Base-by-base conservation (phyloP, 2,329 filamentous ascomycete genomes). In the Aquanectria penicillioides region DNA sequence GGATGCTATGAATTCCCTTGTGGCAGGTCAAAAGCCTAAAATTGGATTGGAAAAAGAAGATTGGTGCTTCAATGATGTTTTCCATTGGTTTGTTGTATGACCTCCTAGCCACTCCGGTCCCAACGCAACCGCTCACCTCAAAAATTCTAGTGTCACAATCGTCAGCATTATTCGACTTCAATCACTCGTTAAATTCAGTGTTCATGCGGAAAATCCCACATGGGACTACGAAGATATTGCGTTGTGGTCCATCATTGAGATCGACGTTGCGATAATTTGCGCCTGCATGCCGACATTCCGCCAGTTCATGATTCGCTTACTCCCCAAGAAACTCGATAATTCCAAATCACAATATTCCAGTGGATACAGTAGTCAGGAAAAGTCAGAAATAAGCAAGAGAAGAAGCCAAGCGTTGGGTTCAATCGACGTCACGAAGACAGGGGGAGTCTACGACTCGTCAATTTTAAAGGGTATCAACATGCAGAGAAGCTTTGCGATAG, bases 251-350 rank as follows among this genome's bases (percentile, higher is more conserved):
- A 49, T 36, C n/a, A 37, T 49, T 10, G 46, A 49, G 23, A 49
- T 49, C 17, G 31, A 49, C 11, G 23, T 49, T 29, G 46, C 31
- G 7, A 49, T 49, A n/a, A 29, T 49, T 38, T 49, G 46, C 23
- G 23, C 28, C 33, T 49, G 33, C 15, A 37, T 49, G 46, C 46
- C 46, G 4, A 17, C 46, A n/a, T 28, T 49, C 11, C 46, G 46
- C 31, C 18, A 37, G 23, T 9, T 38, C 5, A n/a, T 49, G n/a
- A 17, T 17, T 7, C 40, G 15, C 7, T 13, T 43, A 10, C 23
- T 25, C 23, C n/a, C n/a, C n/a, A n/a, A n/a, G n/a, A n/a, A n/a
- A n/a, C n/a, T n/a, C n/a, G n/a, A n/a, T n/a, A n/a, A n/a, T n/a
- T n/a, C n/a, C n/a, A n/a, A n/a, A n/a, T n/a, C n/a, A n/a, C n/a